Evolutionary conservation across 345 rosid genomes (phyloP), one percentile per base, ranked within the genome.

Genomic region (Theobroma cacao): DNA sequence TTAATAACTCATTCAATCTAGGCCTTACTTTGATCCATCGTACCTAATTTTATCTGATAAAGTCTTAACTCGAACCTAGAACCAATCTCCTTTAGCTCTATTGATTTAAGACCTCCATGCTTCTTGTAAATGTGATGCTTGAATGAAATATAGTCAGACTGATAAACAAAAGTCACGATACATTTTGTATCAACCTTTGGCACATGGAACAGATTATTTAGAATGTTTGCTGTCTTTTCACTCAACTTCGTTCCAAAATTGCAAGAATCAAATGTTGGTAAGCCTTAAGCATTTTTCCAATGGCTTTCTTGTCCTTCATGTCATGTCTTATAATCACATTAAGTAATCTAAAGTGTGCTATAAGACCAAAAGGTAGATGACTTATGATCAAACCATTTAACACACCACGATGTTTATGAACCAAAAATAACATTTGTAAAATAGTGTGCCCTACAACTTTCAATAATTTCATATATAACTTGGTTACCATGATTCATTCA

Each of bases 11-110:
- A n/a, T n/a, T n/a, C n/a, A n/a, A n/a, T n/a, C n/a, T n/a, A n/a
- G n/a, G n/a, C n/a, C n/a, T n/a, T n/a, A n/a, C n/a, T n/a, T n/a
- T n/a, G n/a, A n/a, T n/a, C n/a, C n/a, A n/a, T n/a, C n/a, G n/a
- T n/a, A n/a, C n/a, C n/a, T n/a, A n/a, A n/a, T n/a, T n/a, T n/a
- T 88, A 95, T 97, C 93, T 92, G 91, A 86, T 92, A 94, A 31
- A 90, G 94, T 63, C 89, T 88, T 87, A 96, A 80, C 79, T 96
- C 99, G 73, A 94, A 96, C 58, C 97, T 84, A 56, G 98, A 97
- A 82, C 99, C 99, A 40, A 92, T 84, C 77, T 94, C 98, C 84
- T 88, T 89, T 63, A 96, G 94, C 82, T 90, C 97, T 20, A 92
- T 53, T 31, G 95, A 82, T 81, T 91, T 96, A 2, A 97, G 97